Percentiles rank a stretch among this genome's conserved stretches.
Conservation (phyloP, 2,329 filamentous ascomycete genomes). For the Stachybotrys chartarum region DNA sequence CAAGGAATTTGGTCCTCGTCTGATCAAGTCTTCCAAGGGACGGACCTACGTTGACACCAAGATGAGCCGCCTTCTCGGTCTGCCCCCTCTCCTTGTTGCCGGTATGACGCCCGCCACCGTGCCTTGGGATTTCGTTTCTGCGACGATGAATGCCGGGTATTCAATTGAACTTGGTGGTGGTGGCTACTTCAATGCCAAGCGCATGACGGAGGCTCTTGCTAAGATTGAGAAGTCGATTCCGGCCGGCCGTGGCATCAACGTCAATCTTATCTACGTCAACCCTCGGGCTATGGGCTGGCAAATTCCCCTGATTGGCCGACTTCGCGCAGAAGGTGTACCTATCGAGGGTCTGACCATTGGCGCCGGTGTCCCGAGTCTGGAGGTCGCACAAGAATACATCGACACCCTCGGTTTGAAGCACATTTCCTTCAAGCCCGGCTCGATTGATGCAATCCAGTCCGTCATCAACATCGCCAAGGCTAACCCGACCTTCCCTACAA, state of each 20-base stretch:
- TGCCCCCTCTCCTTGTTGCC: conserved; percentile 83
- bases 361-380: conserved; percentile 87
- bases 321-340: conserved; percentile 78
- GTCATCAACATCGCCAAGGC: conserved; percentile 91
- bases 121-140: conserved; percentile 84
- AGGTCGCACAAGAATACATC: conserved; percentile 90
- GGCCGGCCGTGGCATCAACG: conserved; percentile 76
- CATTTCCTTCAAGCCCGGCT: conserved; percentile 91
- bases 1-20: conserved; percentile 87
- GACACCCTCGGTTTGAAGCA: conserved; percentile 88
- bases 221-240: conserved; percentile 84
- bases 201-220: conserved; percentile 72
- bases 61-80: conserved; percentile 79
- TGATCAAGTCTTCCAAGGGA: conserved; percentile 83
- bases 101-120: conserved; percentile 92
- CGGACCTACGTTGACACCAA: conserved; percentile 94
- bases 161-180: conserved; percentile 86
- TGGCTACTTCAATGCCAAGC: conserved; percentile 78
- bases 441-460: conserved; percentile 77
- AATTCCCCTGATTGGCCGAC: conserved; percentile 72
- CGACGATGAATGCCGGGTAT: conserved; percentile 92
- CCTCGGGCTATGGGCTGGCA: conserved; percentile 89
- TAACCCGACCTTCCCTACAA: conserved; percentile 88
- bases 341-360: conserved; percentile 91
- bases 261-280: conserved; percentile 89